phyloP scores from a whole-genome alignment of 805 yeast species.

The Lipomyces sp. region DNA sequence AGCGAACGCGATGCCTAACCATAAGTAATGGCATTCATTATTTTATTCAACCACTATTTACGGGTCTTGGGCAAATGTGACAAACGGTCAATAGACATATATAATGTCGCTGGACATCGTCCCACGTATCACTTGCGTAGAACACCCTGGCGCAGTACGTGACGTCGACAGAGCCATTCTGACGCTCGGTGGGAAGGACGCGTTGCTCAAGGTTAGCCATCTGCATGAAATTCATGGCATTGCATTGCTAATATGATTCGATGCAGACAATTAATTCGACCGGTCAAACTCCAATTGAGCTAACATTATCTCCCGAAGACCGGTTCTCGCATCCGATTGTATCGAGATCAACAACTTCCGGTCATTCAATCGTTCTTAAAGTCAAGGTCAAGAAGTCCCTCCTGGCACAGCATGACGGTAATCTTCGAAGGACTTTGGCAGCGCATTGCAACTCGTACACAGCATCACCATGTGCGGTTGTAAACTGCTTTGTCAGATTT shows the following conservation, averaged over 20 bases:
- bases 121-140: constrained; percentile 36
- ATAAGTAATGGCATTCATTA: not conserved
- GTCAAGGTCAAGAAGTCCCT: constrained; percentile 43
- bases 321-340: constrained; percentile 56
- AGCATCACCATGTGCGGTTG: constrained; percentile 66
- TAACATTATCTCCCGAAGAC: constrained; percentile 47
- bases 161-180: constrained; percentile 29
- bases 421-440: constrained; percentile 64
- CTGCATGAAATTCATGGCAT: not conserved
- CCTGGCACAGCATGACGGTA: constrained; percentile 42
- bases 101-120: constrained; percentile 19
- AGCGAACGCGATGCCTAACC: not conserved
- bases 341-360: constrained; percentile 42
- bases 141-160: constrained; percentile 33
- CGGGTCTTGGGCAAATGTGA: not conserved
- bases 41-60: not conserved
- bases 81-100: too few species aligned
- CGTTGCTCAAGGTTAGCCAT: constrained; percentile 22
- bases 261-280: constrained; percentile 43
- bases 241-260: not conserved
- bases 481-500: constrained; percentile 72
- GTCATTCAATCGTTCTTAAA: constrained; percentile 43
- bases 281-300: constrained; percentile 44
- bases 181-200: constrained; percentile 33
- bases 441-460: constrained; percentile 58